These are phyloP conservation scores for Acanthamoeba healyi DNA, from an alignment of 208 protist species.

Conservation along the genomic window DNA sequence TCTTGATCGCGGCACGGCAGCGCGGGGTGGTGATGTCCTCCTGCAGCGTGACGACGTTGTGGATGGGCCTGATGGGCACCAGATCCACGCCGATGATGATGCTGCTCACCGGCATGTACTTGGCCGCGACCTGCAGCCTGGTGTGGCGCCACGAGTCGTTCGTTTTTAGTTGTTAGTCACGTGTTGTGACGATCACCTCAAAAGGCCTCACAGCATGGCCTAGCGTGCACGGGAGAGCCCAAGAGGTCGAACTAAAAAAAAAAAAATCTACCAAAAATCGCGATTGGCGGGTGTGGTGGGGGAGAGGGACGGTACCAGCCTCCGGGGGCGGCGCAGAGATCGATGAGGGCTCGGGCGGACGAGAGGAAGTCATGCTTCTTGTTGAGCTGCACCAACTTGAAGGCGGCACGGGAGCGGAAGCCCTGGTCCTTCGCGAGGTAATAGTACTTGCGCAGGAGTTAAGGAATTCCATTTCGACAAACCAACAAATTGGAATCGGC, in stretches of 20 bases:
- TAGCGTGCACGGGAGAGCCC: no score
- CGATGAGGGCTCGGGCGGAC: constrained; percentile 90
- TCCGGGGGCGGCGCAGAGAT: constrained; percentile 97
- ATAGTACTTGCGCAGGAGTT: constrained; percentile 94
- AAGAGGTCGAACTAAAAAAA: no score
- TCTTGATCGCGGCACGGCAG: constrained; percentile 95
- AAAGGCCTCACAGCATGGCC: no score
- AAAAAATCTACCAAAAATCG: no score
- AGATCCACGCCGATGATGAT: constrained; percentile 98
- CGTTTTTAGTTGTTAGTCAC: background rate
- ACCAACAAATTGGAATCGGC: no score
- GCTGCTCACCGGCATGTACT: constrained; percentile 97
- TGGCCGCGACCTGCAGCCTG: constrained; percentile 93
- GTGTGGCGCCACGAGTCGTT: background rate
- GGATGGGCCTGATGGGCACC: constrained; percentile 98
- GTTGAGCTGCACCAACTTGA: constrained; percentile 99
- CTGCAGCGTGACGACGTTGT: constrained; percentile 95
- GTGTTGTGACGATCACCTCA: no score
- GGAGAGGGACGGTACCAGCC: constrained; percentile 94
- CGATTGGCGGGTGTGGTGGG: no score
- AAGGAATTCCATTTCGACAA: constrained; percentile 32
- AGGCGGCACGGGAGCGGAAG: constrained; percentile 98
- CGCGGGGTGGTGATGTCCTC: constrained; percentile 99
- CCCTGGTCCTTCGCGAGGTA: constrained; percentile 99
- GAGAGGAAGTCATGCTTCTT: constrained; percentile 99